Evolutionary conservation across 1,284 basidiomycete genomes (phyloP).

Genomic region (Ceratorhiza oryzae-sativae): DNA sequence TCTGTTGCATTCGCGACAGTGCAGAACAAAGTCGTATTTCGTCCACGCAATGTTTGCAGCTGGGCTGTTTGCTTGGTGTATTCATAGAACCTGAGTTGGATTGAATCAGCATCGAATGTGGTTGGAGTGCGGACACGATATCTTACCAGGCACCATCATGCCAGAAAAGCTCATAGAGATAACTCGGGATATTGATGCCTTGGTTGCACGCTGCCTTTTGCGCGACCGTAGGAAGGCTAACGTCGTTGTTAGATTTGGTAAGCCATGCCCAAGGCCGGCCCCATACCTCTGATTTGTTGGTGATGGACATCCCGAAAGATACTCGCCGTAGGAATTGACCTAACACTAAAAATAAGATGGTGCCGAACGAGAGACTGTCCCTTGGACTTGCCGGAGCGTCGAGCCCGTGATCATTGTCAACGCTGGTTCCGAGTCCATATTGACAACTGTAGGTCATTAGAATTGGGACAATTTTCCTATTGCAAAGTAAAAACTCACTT

Average conservation of each 20-base stretch:
- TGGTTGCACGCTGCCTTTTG: slow-evolving; percentile 5
- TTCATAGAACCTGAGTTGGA: slow-evolving; percentile 9
- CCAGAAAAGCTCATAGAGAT: slow-evolving; percentile 4
- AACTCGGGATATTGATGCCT: slow-evolving; percentile 16
- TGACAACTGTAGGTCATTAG: slow-evolving; percentile 2
- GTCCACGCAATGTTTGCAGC: not conserved
- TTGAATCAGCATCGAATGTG: not conserved
- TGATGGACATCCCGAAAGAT: not conserved
- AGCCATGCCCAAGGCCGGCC: not conserved
- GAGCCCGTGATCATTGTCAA: slow-evolving; percentile 1
- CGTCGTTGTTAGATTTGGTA: not conserved
- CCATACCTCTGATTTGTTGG: not conserved
- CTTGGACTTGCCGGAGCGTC: slow-evolving; percentile 3
- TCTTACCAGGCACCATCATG: slow-evolving; percentile 6
- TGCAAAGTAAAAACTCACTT: not conserved
- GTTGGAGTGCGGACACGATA: not conserved
- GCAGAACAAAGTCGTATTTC: not conserved
- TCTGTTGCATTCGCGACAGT: not conserved
- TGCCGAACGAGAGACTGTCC: too few species aligned
- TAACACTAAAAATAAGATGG: too few species aligned
- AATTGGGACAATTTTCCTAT: too few species aligned
- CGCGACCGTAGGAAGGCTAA: not conserved
- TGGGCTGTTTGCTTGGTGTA: slow-evolving; percentile 4
- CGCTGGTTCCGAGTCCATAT: not conserved
- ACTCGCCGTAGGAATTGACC: not conserved